These are phyloP conservation scores for Halophytophthora batemanensis DNA, from an alignment of 352 stramenopile genomes.

Conservation along the genomic window DNA sequence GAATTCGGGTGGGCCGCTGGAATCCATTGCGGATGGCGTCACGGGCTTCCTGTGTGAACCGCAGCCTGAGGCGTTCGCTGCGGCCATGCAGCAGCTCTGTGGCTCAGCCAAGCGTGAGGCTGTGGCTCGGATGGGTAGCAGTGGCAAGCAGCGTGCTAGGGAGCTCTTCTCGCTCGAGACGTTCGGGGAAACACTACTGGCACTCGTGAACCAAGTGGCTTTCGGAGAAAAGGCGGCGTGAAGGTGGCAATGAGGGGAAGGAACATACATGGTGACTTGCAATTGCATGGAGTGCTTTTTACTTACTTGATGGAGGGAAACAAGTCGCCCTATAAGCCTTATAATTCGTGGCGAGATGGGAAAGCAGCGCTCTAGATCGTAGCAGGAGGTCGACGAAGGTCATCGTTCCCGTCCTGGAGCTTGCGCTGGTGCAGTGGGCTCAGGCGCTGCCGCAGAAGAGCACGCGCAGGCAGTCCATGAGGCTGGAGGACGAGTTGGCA, in stretches of 20 bases:
- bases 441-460: no score
- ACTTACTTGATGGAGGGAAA: no score
- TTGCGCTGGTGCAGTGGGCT: no score
- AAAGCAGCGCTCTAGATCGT: no score
- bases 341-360: no score
- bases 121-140: constrained; percentile 45
- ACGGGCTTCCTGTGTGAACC: constrained; percentile 82
- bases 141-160: constrained; percentile 47
- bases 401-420: no score
- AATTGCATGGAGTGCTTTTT: no score
- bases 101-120: constrained; percentile 20
- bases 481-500: constrained; percentile 19
- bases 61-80: constrained; percentile 52
- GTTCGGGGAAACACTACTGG: constrained; percentile 62
- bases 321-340: no score
- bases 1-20: constrained; percentile 93
- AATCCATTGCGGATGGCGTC: constrained; percentile 91
- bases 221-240: constrained; percentile 30
- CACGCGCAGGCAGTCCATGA: neutral
- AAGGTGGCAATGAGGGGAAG: neutral
- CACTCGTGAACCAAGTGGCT: constrained; percentile 38
- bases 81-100: constrained; percentile 61
- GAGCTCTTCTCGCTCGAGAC: constrained; percentile 72
- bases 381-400: no score
- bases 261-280: neutral